Evolutionary conservation across 2,329 filamentous ascomycete species (phyloP).

Genomic region (Thielaviopsis euricoi): DNA sequence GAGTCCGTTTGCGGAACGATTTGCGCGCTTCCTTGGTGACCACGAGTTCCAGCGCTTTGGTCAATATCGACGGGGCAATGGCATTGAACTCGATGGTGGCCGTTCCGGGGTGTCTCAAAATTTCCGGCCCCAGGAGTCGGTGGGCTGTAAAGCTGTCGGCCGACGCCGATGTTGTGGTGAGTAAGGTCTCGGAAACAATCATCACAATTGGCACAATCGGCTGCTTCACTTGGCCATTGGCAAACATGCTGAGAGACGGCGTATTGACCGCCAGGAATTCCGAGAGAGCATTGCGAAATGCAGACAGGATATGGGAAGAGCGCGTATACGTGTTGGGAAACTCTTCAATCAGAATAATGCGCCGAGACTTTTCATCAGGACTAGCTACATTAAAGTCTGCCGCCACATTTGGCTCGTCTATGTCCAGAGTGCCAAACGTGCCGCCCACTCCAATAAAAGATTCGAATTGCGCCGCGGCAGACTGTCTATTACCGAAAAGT

Average conservation of each 20-base stretch:
- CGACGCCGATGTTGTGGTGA: conserved; percentile 70
- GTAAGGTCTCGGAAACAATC: conserved; percentile 77
- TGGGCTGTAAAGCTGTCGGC: conserved; percentile 89
- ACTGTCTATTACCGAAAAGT: conserved; percentile 43
- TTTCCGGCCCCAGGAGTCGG: conserved; percentile 70
- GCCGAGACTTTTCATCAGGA: conserved; percentile 15
- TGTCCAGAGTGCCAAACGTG: conserved; percentile 58
- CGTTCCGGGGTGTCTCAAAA: conserved; percentile 65
- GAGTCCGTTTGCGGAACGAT: conserved; percentile 58
- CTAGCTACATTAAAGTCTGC: not conserved
- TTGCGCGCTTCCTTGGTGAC: conserved; percentile 71
- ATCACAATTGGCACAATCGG: conserved; percentile 61
- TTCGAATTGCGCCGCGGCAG: conserved; percentile 68
- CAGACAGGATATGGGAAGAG: conserved; percentile 44
- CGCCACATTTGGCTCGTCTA: conserved; percentile 7
- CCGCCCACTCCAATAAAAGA: conserved; percentile 76
- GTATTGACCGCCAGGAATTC: conserved; percentile 57
- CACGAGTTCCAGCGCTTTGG: conserved; percentile 67
- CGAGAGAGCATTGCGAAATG: conserved; percentile 60
- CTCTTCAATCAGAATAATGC: conserved; percentile 63
- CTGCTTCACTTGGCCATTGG: conserved; percentile 24
- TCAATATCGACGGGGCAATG: conserved; percentile 70
- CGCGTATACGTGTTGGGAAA: conserved; percentile 61
- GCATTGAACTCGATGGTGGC: conserved; percentile 82
- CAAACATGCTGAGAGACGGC: conserved; percentile 34